Percentiles rank a stretch among this genome's conserved stretches.
These are phyloP conservation scores for Neurospora sp. DNA, from an alignment of 495 filamentous ascomycete genomes.

Conservation along the genomic window DNA sequence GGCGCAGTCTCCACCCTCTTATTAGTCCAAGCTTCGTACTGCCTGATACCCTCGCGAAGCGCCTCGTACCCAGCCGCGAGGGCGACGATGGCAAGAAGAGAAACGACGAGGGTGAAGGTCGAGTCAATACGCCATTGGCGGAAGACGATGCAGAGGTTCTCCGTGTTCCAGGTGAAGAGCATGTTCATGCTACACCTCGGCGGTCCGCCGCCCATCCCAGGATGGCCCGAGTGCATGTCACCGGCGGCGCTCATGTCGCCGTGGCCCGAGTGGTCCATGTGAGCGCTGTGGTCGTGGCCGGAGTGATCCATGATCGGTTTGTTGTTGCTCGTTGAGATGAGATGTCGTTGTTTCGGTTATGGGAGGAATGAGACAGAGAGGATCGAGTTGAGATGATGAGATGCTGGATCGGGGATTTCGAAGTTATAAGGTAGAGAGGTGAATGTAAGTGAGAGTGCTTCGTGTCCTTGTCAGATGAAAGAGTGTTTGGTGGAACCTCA, in stretches of 20 bases:
- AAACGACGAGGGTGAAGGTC: conserved; percentile 61
- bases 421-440: no score
- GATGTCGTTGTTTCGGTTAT: no score
- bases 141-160: conserved; percentile 92
- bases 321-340: neutral
- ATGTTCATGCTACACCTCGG: conserved; percentile 80
- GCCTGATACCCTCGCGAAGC: conserved; percentile 61
- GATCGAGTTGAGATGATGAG: no score
- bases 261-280: conserved; percentile 39
- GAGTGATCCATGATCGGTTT: conserved; percentile 33
- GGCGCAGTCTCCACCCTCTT: conserved; percentile 40
- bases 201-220: conserved; percentile 11
- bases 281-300: conserved; percentile 26
- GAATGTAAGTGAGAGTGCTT: no score
- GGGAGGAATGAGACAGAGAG: no score
- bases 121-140: conserved; percentile 74
- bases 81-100: conserved; percentile 68
- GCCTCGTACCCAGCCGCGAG: conserved; percentile 87
- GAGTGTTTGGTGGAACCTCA: no score
- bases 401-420: no score
- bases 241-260: conserved; percentile 20
- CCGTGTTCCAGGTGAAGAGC: conserved; percentile 93
- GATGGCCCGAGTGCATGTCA: conserved; percentile 35
- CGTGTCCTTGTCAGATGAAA: no score
- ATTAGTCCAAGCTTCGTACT: conserved; percentile 58